phyloP scores from a whole-genome alignment of 768 basidiomycete species.

The Hydnomerulius pinastri region DNA sequence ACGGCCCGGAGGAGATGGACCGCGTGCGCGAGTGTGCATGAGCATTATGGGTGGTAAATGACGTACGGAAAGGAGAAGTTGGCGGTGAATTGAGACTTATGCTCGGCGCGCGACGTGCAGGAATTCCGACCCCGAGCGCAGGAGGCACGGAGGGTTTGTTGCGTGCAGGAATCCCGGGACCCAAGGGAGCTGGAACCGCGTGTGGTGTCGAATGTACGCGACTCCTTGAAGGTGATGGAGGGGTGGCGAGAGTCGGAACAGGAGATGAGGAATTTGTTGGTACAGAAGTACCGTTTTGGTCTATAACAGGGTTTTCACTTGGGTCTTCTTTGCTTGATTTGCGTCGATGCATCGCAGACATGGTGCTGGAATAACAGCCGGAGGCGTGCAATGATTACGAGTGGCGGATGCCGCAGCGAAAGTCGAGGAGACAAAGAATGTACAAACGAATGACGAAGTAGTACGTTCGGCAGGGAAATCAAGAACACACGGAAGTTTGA shows the following conservation, averaged over 20 bases:
- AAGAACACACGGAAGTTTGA: too few species aligned
- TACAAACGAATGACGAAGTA: constrained; percentile 2
- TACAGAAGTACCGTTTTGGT: background rate
- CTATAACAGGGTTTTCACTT: constrained; percentile 28
- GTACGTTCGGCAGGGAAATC: background rate
- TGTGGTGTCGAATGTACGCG: constrained; percentile 30
- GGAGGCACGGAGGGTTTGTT: constrained; percentile 19
- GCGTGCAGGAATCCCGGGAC: constrained; percentile 24
- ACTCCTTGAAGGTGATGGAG: constrained; percentile 24
- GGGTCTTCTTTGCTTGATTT: constrained; percentile 46
- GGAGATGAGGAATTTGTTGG: constrained; percentile 3
- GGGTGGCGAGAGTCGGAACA: constrained; percentile 8
- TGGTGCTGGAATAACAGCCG: constrained; percentile 1
- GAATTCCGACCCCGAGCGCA: constrained; percentile 26
- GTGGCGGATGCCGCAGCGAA: background rate
- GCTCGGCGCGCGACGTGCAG: constrained; percentile 26
- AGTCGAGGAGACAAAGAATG: background rate
- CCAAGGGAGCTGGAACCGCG: constrained; percentile 14
- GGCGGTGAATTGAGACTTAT: constrained; percentile 28
- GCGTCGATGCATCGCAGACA: constrained; percentile 39
- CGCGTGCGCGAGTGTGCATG: constrained; percentile 30
- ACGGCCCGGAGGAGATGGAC: constrained; percentile 36
- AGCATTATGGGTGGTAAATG: constrained; percentile 18
- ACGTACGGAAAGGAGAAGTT: constrained; percentile 33
- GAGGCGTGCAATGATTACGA: background rate